Evolutionary conservation across 2,329 filamentous ascomycete genomes (phyloP).

Genomic region (Alternaria ethzedia): DNA sequence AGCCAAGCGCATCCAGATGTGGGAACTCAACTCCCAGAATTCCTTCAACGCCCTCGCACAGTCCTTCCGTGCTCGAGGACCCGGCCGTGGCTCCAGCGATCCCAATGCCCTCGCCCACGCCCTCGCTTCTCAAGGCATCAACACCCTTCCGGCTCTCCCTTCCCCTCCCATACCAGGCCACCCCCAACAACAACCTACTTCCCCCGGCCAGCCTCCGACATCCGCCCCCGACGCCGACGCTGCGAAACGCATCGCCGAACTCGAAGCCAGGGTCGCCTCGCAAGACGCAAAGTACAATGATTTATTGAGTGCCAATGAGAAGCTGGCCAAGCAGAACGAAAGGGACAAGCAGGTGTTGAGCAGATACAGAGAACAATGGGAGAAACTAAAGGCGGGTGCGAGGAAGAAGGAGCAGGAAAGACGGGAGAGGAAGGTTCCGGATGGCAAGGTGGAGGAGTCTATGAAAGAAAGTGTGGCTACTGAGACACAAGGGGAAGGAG

Average conservation of each 20-base stretch:
- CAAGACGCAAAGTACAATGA: slow-evolving; percentile 48
- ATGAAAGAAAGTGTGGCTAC: slow-evolving; percentile 23
- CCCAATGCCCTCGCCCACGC: slow-evolving; percentile 37
- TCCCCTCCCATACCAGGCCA: slow-evolving; percentile 21
- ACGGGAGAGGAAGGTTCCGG: slow-evolving; percentile 22
- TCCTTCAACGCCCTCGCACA: slow-evolving; percentile 86
- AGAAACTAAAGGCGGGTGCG: slow-evolving; percentile 71
- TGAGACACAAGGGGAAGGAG: slow-evolving; percentile 6
- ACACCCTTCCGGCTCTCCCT: slow-evolving; percentile 24
- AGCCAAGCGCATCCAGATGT: slow-evolving; percentile 85
- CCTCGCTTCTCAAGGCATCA: slow-evolving; percentile 27
- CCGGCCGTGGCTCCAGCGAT: slow-evolving; percentile 27
- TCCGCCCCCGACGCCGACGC: slow-evolving; percentile 15
- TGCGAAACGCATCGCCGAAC: slow-evolving; percentile 30
- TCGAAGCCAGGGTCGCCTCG: slow-evolving; percentile 35
- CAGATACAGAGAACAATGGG: slow-evolving; percentile 69
- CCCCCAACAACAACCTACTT: neutral
- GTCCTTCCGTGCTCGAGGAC: slow-evolving; percentile 61
- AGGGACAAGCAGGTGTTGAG: slow-evolving; percentile 62
- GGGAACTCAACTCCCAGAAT: slow-evolving; percentile 89
- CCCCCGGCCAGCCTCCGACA: neutral
- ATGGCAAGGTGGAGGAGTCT: slow-evolving; percentile 19
- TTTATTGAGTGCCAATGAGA: slow-evolving; percentile 66
- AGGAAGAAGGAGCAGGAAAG: slow-evolving; percentile 44
- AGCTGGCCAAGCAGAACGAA: slow-evolving; percentile 66